Percentiles rank a stretch among this genome's conserved stretches.
phyloP scores from a whole-genome alignment of 352 stramenopile species.

The Globisporangium carolinianum region DNA sequence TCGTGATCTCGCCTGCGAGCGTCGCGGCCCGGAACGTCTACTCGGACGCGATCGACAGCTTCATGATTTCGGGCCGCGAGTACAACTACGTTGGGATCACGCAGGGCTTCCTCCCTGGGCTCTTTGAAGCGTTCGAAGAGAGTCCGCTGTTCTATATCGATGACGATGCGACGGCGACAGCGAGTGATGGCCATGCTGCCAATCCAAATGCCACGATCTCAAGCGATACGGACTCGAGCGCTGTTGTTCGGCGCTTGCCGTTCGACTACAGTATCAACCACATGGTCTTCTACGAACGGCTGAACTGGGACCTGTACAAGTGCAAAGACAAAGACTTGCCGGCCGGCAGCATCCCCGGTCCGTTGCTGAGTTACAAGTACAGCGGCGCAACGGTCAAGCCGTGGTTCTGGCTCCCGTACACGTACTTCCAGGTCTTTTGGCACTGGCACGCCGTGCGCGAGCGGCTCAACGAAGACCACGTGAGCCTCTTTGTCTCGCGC shows the following conservation, averaged over 20 bases:
- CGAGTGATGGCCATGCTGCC: no score
- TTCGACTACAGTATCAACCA: conserved; percentile 87
- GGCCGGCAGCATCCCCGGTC: conserved; percentile 49
- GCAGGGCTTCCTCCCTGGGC: conserved; percentile 68
- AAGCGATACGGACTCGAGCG: conserved; percentile 9
- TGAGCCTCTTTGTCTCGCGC: conserved; percentile 51
- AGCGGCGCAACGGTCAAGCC: conserved; percentile 64
- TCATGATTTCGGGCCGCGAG: conserved; percentile 74
- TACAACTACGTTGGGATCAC: conserved; percentile 83
- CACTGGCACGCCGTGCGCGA: conserved; percentile 67
- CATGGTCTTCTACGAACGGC: conserved; percentile 85
- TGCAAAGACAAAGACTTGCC: conserved; percentile 69
- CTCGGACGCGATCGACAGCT: conserved; percentile 75
- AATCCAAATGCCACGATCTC: conserved; percentile 9
- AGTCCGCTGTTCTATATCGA: conserved; percentile 66
- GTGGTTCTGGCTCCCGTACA: conserved; percentile 79
- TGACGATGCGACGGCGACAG: conserved; percentile 15
- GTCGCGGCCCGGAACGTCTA: conserved; percentile 65
- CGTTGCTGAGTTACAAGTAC: conserved; percentile 77
- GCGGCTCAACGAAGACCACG: conserved; percentile 51
- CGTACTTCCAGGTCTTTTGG: conserved; percentile 81
- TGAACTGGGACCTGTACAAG: conserved; percentile 85
- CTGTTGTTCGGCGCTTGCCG: conserved; percentile 59
- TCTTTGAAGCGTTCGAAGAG: conserved; percentile 80
- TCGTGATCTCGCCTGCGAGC: conserved; percentile 72